Base-by-base conservation (phyloP, 257 asterid genomes). In the Fraxinus americana region DNA sequence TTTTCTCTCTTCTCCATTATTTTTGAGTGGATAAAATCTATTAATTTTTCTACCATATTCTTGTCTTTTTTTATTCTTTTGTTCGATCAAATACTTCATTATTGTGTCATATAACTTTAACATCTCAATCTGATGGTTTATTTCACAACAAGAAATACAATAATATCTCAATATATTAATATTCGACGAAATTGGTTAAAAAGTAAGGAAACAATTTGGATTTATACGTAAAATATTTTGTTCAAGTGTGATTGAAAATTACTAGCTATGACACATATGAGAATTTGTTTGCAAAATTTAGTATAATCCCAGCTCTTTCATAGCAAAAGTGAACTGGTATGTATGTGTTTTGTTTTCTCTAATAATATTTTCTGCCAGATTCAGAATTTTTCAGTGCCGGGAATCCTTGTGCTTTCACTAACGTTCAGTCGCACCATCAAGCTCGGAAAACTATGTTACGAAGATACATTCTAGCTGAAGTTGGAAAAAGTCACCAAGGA, bases 211-310 rank as follows among this genome's bases (percentile, higher is more conserved):
- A 6, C 9, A 5, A 36, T 36, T 36, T 36, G 10, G 1, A 36
- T 36, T 36, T 36, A 36, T 5, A 36, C 3, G 9, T 7, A 36
- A 36, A 36, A 36, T 36, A 36, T 36, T 36, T 36, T 36, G 41
- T 36, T 5, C 9, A 6, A 7, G 41, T 36, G 41, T 36, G 7
- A 9, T 36, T 32, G 35, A 32, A 80, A 36, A 6, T 35, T 35
- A 3, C 35, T 32, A 32, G 39, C 39, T 5, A 39, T 39, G 75
- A 78, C 83, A 79, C 92, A 32, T 72, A 87, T 86, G 83, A 25
- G 79, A 61, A 21, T 66, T 70, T 75, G 71, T 73, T 54, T 0
- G 72, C 52, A 48, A 27, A 36, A 72, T 70, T 79, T 25, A 14
- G 23, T 50, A 67, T 80, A 71, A 73, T 80, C 80, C 75, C 59